Conservation (phyloP, 2,329 filamentous ascomycete genomes). For the Pseudogymnoascus sp. region DNA sequence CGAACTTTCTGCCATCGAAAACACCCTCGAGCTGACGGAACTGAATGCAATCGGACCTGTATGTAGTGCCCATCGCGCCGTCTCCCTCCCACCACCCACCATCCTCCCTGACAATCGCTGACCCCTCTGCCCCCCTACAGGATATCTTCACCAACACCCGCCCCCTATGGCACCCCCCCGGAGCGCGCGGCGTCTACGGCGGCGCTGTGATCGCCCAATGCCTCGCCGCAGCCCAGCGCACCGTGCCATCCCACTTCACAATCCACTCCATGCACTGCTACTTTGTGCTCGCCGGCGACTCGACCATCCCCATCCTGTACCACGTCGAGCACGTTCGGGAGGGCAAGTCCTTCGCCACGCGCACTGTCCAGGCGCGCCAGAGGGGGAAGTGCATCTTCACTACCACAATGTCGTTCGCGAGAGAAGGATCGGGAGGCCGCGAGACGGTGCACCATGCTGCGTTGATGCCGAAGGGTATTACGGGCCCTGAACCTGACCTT, state of each 20-base stretch:
- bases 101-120: not conserved
- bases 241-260: conserved; percentile 71
- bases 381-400: conserved; percentile 88
- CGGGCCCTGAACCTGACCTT: conserved; percentile 28
- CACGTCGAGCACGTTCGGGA: conserved; percentile 92
- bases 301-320: conserved; percentile 80
- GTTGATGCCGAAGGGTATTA: conserved; percentile 44
- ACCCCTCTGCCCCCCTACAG: conserved; percentile 32
- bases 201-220: conserved; percentile 90
- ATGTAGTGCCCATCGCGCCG: conserved; percentile 28
- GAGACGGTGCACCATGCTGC: conserved; percentile 58
- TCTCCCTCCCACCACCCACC: not conserved
- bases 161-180: conserved; percentile 83
- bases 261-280: conserved; percentile 99
- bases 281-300: conserved; percentile 86
- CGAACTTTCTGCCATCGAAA: conserved; percentile 75
- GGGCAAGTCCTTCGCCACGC: conserved; percentile 80
- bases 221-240: conserved; percentile 79
- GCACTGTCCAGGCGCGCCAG: conserved; percentile 94
- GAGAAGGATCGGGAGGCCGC: conserved; percentile 49
- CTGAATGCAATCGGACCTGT: conserved; percentile 69
- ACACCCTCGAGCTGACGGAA: conserved; percentile 78
- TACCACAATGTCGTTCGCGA: conserved; percentile 83
- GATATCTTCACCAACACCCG: conserved; percentile 94
- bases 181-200: conserved; percentile 88